A percentile compares a stretch with the other conserved stretches of the same genome.
phyloP scores from a whole-genome alignment of 2,329 filamentous ascomycete genomes.

The Thielaviopsis punctulata region DNA sequence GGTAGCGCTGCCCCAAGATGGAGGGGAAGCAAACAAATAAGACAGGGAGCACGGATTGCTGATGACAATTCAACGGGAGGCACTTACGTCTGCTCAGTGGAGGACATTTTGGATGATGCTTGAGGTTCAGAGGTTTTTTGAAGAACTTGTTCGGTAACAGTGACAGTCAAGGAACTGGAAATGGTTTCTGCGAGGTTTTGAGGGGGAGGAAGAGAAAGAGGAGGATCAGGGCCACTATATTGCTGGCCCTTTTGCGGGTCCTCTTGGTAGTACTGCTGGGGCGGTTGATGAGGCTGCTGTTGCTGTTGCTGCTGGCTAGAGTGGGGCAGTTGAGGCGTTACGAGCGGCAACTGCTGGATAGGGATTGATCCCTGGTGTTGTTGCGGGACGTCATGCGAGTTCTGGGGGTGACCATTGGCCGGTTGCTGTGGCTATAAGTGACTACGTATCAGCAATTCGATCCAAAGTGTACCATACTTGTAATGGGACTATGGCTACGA shows the following conservation, averaged over 20 bases:
- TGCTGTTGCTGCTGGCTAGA: slow-evolving; percentile 6
- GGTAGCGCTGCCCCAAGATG: not conserved
- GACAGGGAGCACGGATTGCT: slow-evolving; percentile 8
- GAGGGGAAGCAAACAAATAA: slow-evolving; percentile 6
- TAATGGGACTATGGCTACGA: not conserved
- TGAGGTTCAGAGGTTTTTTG: slow-evolving; percentile 5
- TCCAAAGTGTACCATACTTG: not conserved
- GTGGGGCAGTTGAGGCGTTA: slow-evolving; percentile 4
- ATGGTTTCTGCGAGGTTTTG: slow-evolving; percentile 8
- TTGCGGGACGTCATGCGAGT: not conserved
- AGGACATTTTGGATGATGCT: slow-evolving; percentile 19
- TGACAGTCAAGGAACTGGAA: slow-evolving; percentile 4
- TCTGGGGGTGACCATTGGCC: not conserved
- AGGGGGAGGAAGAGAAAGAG: slow-evolving; percentile 5
- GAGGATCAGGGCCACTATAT: slow-evolving; percentile 10
- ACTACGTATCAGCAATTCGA: not conserved
- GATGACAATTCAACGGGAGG: not conserved
- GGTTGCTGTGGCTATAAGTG: not conserved
- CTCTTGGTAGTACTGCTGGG: slow-evolving; percentile 5
- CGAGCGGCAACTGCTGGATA: not conserved
- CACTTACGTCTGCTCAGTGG: slow-evolving; percentile 54
- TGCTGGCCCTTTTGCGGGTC: slow-evolving; percentile 8
- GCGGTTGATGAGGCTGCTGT: slow-evolving; percentile 9
- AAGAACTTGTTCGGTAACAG: slow-evolving; percentile 4
- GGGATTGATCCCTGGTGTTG: slow-evolving; percentile 2